A percentile compares a stretch with the other conserved stretches of the same genome.
Conservation (phyloP, 2,329 filamentous ascomycete genomes). For the Aureobasidium sp. region DNA sequence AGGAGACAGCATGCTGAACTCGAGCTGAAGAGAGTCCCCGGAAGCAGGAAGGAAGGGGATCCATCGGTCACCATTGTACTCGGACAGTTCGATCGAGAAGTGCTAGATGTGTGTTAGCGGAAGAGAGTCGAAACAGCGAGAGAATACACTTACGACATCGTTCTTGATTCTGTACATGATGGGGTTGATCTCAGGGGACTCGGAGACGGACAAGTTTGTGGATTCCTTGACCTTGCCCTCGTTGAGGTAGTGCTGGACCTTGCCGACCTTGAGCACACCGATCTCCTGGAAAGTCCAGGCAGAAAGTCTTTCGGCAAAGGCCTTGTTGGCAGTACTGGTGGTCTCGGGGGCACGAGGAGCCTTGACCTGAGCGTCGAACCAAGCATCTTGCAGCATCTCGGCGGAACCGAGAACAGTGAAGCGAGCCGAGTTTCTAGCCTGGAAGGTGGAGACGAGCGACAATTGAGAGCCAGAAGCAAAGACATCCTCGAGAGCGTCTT, state of each 20-base stretch:
- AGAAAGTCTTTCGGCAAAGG: constrained; percentile 76
- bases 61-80: constrained; percentile 69
- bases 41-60: constrained; percentile 61
- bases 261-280: constrained; percentile 77
- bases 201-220: constrained; percentile 12
- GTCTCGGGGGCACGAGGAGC: constrained; percentile 42
- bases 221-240: constrained; percentile 40
- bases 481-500: constrained; percentile 65
- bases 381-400: constrained; percentile 79
- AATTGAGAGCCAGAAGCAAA: constrained; percentile 81
- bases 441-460: constrained; percentile 72
- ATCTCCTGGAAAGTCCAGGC: constrained; percentile 95
- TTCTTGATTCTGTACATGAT: constrained; percentile 93
- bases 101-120: constrained; percentile 42
- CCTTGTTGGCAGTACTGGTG: constrained; percentile 64
- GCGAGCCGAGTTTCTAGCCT: constrained; percentile 88
- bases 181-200: constrained; percentile 54
- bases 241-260: constrained; percentile 64
- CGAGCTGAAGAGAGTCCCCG: constrained; percentile 74
- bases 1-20: constrained; percentile 97
- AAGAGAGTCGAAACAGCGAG: background rate
- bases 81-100: constrained; percentile 81
- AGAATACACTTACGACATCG: constrained; percentile 65
- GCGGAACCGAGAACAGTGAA: constrained; percentile 76
- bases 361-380: constrained; percentile 75